A percentile compares a stretch with the other conserved stretches of the same genome.
Evolutionary conservation across 2,329 filamentous ascomycete species (phyloP).

Genomic region (Aspergillus puulaauensis): DNA sequence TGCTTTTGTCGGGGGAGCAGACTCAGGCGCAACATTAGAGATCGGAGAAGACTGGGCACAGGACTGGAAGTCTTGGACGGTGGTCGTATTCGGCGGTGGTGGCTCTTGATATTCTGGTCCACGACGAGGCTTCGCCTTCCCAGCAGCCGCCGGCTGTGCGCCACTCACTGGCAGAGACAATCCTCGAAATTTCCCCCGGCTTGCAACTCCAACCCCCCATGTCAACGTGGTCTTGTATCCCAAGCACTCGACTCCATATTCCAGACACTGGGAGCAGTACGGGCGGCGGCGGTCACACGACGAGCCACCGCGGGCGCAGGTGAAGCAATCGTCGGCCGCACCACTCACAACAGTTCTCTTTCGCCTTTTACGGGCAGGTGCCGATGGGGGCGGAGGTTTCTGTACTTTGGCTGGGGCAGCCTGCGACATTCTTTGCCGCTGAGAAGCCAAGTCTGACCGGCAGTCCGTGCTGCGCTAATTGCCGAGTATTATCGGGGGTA

Average conservation of each 20-base stretch:
- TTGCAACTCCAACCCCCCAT: slow-evolving; percentile 94
- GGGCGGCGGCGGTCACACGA: slow-evolving; percentile 90
- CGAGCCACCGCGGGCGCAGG: slow-evolving; percentile 77
- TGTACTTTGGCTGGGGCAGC: slow-evolving; percentile 24
- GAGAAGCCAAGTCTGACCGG: neutral
- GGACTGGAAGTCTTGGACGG: neutral
- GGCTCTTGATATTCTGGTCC: neutral
- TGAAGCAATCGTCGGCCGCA: slow-evolving; percentile 92
- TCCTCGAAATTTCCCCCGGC: slow-evolving; percentile 88
- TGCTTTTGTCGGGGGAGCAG: neutral
- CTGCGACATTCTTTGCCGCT: slow-evolving; percentile 18
- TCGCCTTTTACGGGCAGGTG: slow-evolving; percentile 64
- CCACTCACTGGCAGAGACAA: slow-evolving; percentile 69
- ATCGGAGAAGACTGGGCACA: neutral
- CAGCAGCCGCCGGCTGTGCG: slow-evolving; percentile 38
- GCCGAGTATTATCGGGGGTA: slow-evolving; percentile 8
- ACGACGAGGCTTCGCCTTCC: slow-evolving; percentile 12
- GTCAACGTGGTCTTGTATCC: slow-evolving; percentile 97
- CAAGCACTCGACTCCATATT: slow-evolving; percentile 87
- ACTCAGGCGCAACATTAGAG: slow-evolving; percentile 13
- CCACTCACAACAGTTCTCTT: slow-evolving; percentile 85
- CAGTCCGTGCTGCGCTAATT: neutral
- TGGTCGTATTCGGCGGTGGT: neutral
- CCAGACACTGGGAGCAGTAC: slow-evolving; percentile 92
- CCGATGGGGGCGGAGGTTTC: slow-evolving; percentile 23